Conservation (phyloP, 2,329 filamentous ascomycete genomes). For the Grosmannia huntii region DNA sequence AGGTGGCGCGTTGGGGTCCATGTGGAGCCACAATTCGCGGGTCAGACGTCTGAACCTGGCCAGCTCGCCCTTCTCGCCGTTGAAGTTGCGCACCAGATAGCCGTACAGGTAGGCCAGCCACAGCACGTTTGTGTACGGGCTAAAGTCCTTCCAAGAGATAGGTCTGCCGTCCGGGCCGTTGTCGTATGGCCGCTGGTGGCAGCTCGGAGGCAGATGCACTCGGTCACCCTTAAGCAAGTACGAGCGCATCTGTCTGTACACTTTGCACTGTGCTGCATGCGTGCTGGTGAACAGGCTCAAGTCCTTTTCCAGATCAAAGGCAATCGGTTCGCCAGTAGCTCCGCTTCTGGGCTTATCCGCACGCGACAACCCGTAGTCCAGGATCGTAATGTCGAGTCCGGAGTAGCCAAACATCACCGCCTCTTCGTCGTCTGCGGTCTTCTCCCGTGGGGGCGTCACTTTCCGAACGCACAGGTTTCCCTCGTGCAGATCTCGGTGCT, state of each 20-base stretch:
- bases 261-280: constrained; percentile 45
- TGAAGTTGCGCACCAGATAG: constrained; percentile 35
- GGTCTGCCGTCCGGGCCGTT: constrained; percentile 29
- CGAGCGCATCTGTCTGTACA: constrained; percentile 51
- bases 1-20: constrained; percentile 37
- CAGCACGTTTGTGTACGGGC: constrained; percentile 51
- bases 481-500: constrained; percentile 55
- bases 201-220: constrained; percentile 32
- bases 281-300: constrained; percentile 47
- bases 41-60: constrained; percentile 33
- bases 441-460: constrained; percentile 21
- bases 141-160: constrained; percentile 40
- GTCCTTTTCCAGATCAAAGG: constrained; percentile 48
- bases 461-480: constrained; percentile 49
- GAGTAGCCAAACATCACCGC: constrained; percentile 41
- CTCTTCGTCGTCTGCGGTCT: constrained; percentile 16
- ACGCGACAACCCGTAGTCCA: constrained; percentile 53
- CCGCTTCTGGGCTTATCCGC: constrained; percentile 26
- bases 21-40: constrained; percentile 38
- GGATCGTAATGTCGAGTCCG: constrained; percentile 49
- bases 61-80: constrained; percentile 32
- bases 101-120: constrained; percentile 51
- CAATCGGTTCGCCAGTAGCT: constrained; percentile 25
- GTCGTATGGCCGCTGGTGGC: constrained; percentile 34
- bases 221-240: constrained; percentile 40